These are phyloP conservation scores for Phytophthora ramorum DNA, from an alignment of 352 stramenopile species.

Conservation along the genomic window DNA sequence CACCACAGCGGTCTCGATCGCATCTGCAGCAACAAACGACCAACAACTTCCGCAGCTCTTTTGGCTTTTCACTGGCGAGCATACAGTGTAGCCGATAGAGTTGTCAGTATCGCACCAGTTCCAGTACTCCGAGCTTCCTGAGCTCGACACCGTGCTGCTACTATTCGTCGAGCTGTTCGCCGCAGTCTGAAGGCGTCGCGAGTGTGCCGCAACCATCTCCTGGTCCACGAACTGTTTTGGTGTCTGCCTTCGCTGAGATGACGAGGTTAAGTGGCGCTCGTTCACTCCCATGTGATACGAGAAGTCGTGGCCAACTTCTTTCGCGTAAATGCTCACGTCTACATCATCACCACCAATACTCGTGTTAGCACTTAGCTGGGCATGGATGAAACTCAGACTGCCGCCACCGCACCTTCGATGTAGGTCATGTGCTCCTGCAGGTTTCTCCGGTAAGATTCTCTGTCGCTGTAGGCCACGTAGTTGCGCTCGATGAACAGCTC, in stretches of 20 bases:
- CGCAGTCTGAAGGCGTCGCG: conserved; percentile 34
- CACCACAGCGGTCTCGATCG: conserved; percentile 81
- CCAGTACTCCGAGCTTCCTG: conserved; percentile 40
- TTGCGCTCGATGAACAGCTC: conserved; percentile 55
- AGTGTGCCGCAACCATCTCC: conserved; percentile 47
- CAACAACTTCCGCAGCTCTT: conserved; percentile 84
- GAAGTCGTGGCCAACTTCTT: conserved; percentile 61
- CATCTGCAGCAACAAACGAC: conserved; percentile 80
- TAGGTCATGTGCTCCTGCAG: conserved; percentile 77
- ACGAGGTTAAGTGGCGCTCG: conserved; percentile 61
- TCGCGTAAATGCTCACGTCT: conserved; percentile 75
- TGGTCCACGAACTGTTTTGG: conserved; percentile 65
- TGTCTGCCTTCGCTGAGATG: conserved; percentile 38
- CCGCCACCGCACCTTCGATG: conserved; percentile 70
- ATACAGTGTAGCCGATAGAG: conserved; percentile 63
- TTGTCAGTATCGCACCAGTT: conserved; percentile 83
- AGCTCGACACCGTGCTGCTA: conserved; percentile 31
- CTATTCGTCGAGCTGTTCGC: conserved; percentile 24
- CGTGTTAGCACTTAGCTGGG: conserved; percentile 5
- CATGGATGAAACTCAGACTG: neutral
- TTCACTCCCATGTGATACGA: conserved; percentile 80
- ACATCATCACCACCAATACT: conserved; percentile 7
- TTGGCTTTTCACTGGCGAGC: conserved; percentile 80
- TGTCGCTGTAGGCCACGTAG: conserved; percentile 30
- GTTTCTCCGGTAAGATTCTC: conserved; percentile 46